These are phyloP conservation scores for Xylaria longipes DNA, from an alignment of 495 filamentous ascomycete genomes.

Conservation along the genomic window DNA sequence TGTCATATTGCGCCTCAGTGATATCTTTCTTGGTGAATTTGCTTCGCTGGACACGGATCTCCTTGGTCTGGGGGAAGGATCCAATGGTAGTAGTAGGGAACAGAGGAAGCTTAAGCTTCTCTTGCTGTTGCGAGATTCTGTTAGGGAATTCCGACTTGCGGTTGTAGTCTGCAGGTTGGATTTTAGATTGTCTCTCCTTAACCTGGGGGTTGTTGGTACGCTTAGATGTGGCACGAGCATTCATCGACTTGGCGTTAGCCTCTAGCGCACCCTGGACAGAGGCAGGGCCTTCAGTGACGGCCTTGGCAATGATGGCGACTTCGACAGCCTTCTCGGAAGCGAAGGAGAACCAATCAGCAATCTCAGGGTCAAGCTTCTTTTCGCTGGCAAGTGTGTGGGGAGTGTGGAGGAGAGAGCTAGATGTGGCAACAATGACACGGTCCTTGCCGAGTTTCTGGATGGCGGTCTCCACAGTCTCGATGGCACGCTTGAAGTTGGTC, in stretches of 20 bases:
- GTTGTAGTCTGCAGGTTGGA: conserved; percentile 85
- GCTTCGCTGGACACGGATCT: conserved; percentile 94
- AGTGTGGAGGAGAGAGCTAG: conserved; percentile 95
- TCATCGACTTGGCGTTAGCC: conserved; percentile 90
- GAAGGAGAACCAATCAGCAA: conserved; percentile 98
- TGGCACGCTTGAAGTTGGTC: conserved; percentile 92
- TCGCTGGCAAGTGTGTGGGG: conserved; percentile 97
- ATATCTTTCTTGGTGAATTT: conserved; percentile 99
- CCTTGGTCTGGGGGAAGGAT: conserved; percentile 98
- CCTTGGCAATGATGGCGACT: conserved; percentile 93
- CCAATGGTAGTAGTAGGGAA: conserved; percentile 99
- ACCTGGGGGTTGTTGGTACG: conserved; percentile 96
- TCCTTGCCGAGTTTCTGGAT: conserved; percentile 94
- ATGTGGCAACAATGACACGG: conserved; percentile 93
- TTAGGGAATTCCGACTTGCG: conserved; percentile 85
- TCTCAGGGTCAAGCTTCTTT: conserved; percentile 92
- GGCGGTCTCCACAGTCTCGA: conserved; percentile 85
- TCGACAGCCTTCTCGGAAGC: conserved; percentile 93
- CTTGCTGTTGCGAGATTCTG: conserved; percentile 84
- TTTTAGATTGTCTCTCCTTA: conserved; percentile 89
- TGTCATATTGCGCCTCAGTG: conserved; percentile 87
- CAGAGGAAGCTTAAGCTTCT: conserved; percentile 85
- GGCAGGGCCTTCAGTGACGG: conserved; percentile 87
- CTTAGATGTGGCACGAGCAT: conserved; percentile 85
- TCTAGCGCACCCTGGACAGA: conserved; percentile 84